Base-by-base conservation (phyloP, 2,329 filamentous ascomycete genomes). In the Alternaria panax region DNA sequence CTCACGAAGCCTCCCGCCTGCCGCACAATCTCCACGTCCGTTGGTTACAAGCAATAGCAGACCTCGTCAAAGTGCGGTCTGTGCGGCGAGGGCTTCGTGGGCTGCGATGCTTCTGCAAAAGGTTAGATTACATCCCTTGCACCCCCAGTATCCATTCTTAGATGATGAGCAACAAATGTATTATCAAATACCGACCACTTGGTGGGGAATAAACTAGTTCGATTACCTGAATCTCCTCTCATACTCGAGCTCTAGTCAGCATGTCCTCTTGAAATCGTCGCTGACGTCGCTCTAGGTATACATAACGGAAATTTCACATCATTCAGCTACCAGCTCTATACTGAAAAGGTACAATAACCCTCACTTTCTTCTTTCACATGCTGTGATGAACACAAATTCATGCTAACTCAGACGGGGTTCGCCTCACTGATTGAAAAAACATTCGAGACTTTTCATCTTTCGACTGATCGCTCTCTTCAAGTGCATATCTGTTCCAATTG, bases 361-460 rank as follows among this genome's bases (percentile, higher is more conserved):
- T 16, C 32, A 16, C 20, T 43, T 46, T 61, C 40, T 54, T 53
- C 43, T 46, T 46, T 43, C 28, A 34, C 18, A 52, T 69, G 63
- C 69, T 61, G 71, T 77, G 75, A 77, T 75, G 75, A 71, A 71
- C 65, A 65, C 58, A 68, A 72, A 72, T 76, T 73, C 75, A 77
- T 77, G 75, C 75, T 77, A 76, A 71, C 70, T 70, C 74, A 72
- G 72, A 76, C 66, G 72, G 69, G 70, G 69, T 64, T 64, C 59
- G 63, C 66, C 65, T 54, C 70, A 52, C 74, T 77, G 75, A 70
- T 74, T 73, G 63, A 72, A 69, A 67, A 70, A 70, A 66, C 64
- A 71, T 73, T 71, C 66, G 65, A 64, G 62, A 64, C 75, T 77
- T 77, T 77, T 77, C 74, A 77, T 77, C 75, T 77, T 77, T 77